Evolutionary conservation across 2,329 filamentous ascomycete genomes (phyloP).

Genomic region (Penicillium sp.): DNA sequence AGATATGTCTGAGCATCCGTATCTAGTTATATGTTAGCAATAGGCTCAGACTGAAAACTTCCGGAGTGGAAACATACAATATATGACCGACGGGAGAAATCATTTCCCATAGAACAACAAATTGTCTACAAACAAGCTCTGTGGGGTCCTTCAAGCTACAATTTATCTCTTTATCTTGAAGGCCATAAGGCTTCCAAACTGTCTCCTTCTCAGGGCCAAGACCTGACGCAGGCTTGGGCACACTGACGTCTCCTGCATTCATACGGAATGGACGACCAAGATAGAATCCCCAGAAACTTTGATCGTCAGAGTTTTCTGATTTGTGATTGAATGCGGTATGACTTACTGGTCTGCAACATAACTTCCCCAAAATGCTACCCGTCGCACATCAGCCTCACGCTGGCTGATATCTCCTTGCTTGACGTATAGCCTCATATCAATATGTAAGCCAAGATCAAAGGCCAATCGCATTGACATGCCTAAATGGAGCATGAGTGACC

Average conservation of each 20-base stretch:
- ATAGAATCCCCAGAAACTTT: constrained; percentile 46
- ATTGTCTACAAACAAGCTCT: constrained; percentile 39
- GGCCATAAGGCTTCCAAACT: constrained; percentile 35
- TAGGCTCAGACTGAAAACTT: background rate
- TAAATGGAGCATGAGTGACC: constrained; percentile 6
- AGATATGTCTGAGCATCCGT: constrained; percentile 39
- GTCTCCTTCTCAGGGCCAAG: constrained; percentile 26
- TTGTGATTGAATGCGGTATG: background rate
- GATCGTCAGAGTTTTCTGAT: background rate
- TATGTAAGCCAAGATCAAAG: constrained; percentile 47
- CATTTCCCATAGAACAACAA: constrained; percentile 45
- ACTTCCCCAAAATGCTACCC: constrained; percentile 45
- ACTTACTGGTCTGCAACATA: constrained; percentile 44
- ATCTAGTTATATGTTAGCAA: constrained; percentile 20
- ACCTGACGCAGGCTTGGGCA: constrained; percentile 37
- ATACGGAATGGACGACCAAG: constrained; percentile 46
- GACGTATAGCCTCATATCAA: constrained; percentile 44
- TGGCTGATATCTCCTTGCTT: constrained; percentile 40
- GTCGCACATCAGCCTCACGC: constrained; percentile 42
- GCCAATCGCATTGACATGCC: constrained; percentile 49
- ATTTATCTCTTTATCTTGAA: constrained; percentile 15
- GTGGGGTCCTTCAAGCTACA: constrained; percentile 30
- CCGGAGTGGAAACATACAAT: constrained; percentile 27
- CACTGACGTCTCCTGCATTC: constrained; percentile 42
- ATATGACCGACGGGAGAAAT: constrained; percentile 46